Base-by-base conservation (phyloP, 305 asterid genomes). In the Fraxinus floribunda region DNA sequence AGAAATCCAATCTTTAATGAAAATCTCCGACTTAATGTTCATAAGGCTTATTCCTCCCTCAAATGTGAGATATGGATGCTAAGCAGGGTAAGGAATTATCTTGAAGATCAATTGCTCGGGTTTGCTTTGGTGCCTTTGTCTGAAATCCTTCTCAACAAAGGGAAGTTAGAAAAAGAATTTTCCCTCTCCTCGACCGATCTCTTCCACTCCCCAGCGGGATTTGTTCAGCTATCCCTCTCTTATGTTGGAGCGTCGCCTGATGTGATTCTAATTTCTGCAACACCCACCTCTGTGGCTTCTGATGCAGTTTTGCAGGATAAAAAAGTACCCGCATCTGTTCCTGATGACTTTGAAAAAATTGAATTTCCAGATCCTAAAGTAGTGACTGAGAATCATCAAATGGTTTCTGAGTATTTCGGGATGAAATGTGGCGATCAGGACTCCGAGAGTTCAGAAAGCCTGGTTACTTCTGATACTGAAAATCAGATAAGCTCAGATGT, bases 1-100 rank as follows among this genome's bases (percentile, higher is more conserved):
- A 85, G 91, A 62, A 93, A 89, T 81, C 99, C 99, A 0, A 83
- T 97, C 82, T 97, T 97, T 88, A 89, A 95, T 3, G 97, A 97
- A 78, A 88, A 83, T 76, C 86, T 95, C 18, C 66, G 85, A 11
- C 95, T 97, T 15, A 86, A 86, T 29, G 90, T 95, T 57, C 88
- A 88, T 13, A 93, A 88, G 4, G 87, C 88, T 18, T 93, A 95
- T 70, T 89, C 98, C 38, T 93, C 97, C 3, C 92, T 97, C 5
- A 95, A 93, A 81, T 95, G 98, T 79, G 99, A 97, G 91, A 86
- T 97, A 84, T 97, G 98, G 98, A 97, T 97, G 99, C 93, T 97
- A 20, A 97, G 99, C 85, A 89, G 98, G 88, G 98, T 95, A 78
- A 90, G 83, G 87, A 97, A 97, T 85, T 97, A 97, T 85, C 91